Base-by-base conservation (phyloP, 495 filamentous ascomycete species). In the Penicillium simplicissimum region DNA sequence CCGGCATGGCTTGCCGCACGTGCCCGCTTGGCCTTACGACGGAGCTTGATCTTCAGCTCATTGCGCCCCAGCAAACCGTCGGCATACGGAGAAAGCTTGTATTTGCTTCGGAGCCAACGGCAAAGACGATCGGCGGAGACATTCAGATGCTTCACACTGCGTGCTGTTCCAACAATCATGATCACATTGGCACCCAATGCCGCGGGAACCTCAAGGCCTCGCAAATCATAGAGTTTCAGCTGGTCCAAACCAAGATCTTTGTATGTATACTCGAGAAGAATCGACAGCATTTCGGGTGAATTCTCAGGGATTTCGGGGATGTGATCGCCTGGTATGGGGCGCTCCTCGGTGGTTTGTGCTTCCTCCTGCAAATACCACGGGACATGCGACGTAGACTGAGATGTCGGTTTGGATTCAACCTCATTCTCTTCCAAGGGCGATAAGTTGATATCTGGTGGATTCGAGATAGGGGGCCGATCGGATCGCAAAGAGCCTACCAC, bases 331-430 rank as follows among this genome's bases (percentile, higher is more conserved):
- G 87, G 80, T 57, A 90, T 66, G 1, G 86, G 78, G 48, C 77
- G 78, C 8, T 81, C 67, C 54, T 81, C 79, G 38, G 75, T 71
- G 45, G 68, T 59, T 15, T 77, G 71, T 33, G 71, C 66, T 62
- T 92, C 82, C 63, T 90, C 87, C 71, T 92, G 87, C 43, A 97
- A 84, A 75, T 96, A 97, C 95, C 95, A 98, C 7, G 94, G 93
- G 1, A 83, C 65, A 60, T 74, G 66, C 0, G 73, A 61, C 17
- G 62, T 28, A 14, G 52, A 28, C 0, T 61, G 10, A 8, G 38
- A n/a, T 17, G 55, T 58, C 10, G 37, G 19, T 23, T 11, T 45
- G 8, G 17, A 4, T 23, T 45, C 40, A 17, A 8, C 8, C 19
- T 28, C 23, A 14, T 31, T 36, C 17, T 71, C 65, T 19, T 61